Evolutionary conservation across 2,329 filamentous ascomycete species (phyloP), one percentile per base, ranked within the genome.

Genomic region (Paecilomyces fulvus): DNA sequence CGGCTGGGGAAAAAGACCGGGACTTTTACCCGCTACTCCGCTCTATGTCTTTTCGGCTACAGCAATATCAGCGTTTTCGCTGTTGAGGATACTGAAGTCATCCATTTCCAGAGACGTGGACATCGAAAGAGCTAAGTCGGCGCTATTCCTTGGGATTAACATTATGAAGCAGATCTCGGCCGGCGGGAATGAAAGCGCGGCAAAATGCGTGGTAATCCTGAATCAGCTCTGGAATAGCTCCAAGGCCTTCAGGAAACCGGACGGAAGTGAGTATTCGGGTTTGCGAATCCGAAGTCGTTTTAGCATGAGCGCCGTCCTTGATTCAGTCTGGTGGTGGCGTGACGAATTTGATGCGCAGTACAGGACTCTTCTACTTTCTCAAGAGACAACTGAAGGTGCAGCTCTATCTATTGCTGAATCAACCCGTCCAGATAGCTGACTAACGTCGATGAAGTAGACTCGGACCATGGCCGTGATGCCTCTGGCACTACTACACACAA

Each of bases 321-420:
- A 76, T 59, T 60, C 67, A 10, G 65, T 75, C 21, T 74, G 73
- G 65, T 76, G 74, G 74, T 76, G 73, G 72, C 67, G 73, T 6
- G 74, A 76, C 51, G 74, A 76, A 54, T 73, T 69, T 54, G 73
- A 72, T 37, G 60, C 63, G 3, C 61, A 64, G 8, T 54, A 62
- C n/a, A 62, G 65, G 49, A 30, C 53, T 11, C 58, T 56, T 52
- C 43, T 53, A 9, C 53, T 53, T 28, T 56, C 59, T 1, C 59
- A 58, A 23, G 65, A 61, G 21, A 50, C 53, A 3, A 21, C 57
- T 20, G 63, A 64, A 20, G 60, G 65, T 60, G 62, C 30, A 33
- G 11, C 4, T 28, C 25, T 28, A 7, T 49, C 20, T 31, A 43
- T n/a, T 7, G 9, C 37, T 43, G 28, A 14, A 11, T n/a, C 14